Evolutionary conservation across 495 filamentous ascomycete genomes (phyloP).

Genomic region (Aspergillus nanangensis): DNA sequence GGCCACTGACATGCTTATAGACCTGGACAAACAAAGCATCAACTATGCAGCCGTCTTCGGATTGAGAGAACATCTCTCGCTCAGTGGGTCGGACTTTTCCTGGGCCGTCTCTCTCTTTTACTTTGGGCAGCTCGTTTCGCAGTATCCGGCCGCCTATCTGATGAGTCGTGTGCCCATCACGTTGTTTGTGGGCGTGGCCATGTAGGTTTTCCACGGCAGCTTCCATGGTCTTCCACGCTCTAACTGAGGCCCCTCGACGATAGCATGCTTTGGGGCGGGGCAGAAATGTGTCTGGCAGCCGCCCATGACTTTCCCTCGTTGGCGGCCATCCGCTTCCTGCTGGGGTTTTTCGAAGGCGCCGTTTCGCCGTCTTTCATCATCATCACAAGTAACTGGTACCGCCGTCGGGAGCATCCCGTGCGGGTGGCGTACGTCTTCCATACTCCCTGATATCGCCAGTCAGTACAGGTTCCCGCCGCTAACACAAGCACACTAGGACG

Average conservation of each 20-base stretch:
- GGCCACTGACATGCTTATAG: conserved; percentile 36
- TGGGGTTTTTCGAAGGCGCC: conserved; percentile 46
- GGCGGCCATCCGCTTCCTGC: conserved; percentile 41
- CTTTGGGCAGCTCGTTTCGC: conserved; percentile 8
- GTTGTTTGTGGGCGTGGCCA: not conserved
- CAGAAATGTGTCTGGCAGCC: conserved; percentile 41
- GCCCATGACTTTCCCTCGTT: conserved; percentile 41
- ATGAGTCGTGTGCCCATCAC: conserved; percentile 43
- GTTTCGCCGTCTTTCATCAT: conserved; percentile 21
- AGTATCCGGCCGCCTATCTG: conserved; percentile 27
- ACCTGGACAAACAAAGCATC: conserved; percentile 42
- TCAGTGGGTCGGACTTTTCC: conserved; percentile 40
- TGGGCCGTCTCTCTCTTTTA: conserved; percentile 44
- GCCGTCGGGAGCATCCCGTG: conserved; percentile 41
- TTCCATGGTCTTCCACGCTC: conserved; percentile 3
- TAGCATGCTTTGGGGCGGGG: conserved; percentile 29
- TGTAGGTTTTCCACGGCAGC: not conserved
- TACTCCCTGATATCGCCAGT: not conserved
- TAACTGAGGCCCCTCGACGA: too few relatives aligned
- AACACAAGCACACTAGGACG: not conserved
- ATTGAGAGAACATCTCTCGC: conserved; percentile 35
- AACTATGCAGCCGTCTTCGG: conserved; percentile 46
- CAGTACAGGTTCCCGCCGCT: too few relatives aligned
- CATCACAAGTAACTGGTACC: conserved; percentile 36
- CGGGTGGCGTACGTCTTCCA: conserved; percentile 22